phyloP scores from a whole-genome alignment of 2,329 filamentous ascomycete genomes.

The Alternaria viburni region DNA sequence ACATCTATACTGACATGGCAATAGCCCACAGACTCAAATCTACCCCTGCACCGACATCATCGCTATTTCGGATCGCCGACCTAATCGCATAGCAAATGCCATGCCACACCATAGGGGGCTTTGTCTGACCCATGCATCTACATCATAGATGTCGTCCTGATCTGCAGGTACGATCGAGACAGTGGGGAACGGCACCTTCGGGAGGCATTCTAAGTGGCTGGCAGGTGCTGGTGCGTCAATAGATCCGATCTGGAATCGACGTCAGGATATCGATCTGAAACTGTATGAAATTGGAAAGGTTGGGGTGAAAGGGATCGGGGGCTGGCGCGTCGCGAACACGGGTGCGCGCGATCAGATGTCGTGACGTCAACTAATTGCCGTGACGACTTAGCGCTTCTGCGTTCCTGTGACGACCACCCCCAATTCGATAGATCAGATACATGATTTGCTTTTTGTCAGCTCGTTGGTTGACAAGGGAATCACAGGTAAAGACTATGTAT shows the following conservation, averaged over 20 bases:
- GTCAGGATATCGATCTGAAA: slow-evolving; percentile 4
- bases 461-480: neutral
- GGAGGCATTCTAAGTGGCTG: neutral
- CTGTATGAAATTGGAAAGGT: neutral
- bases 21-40: neutral
- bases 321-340: slow-evolving; percentile 3
- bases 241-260: neutral
- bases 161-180: slow-evolving; percentile 17
- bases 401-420: neutral
- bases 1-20: neutral
- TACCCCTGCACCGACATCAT: slow-evolving; percentile 11
- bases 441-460: neutral
- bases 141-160: slow-evolving; percentile 20
- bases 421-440: neutral
- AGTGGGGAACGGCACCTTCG: neutral
- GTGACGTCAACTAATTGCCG: slow-evolving; percentile 6
- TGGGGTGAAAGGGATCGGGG: neutral
- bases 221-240: neutral
- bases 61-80: neutral
- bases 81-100: neutral
- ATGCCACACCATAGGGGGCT: slow-evolving; percentile 9
- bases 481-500: neutral
- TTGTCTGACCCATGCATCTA: slow-evolving; percentile 9
- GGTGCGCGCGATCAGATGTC: slow-evolving; percentile 1
- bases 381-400: neutral